Base-by-base conservation (phyloP, 2,329 filamentous ascomycete genomes). In the Aspergillus melleus region DNA sequence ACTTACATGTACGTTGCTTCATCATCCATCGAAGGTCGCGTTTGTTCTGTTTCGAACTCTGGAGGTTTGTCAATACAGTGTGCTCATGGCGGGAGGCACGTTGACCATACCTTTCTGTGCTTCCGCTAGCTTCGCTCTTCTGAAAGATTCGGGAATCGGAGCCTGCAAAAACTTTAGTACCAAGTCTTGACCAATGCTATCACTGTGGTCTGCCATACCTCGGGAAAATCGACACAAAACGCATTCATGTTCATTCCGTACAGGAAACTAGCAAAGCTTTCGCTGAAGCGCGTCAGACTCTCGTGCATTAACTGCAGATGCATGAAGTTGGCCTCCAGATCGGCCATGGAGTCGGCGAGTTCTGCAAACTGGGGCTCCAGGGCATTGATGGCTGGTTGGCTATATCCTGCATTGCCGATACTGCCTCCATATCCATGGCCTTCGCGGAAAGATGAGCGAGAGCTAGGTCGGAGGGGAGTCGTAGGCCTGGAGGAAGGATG, bases 221-320 rank as follows among this genome's bases (percentile, higher is more conserved):
- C 95, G 0, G 92, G 91, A 66, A 97, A 99, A 75, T 99, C 95
- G 32, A 98, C 93, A 75, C 94, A 98, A 74, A 98, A 99, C 1
- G 95, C 95, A 76, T 97, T 98, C 93, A 99, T 97, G 73, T 98
- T 98, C 74, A 99, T 77, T 2, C 95, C 95, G 70, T 98, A 99
- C 50, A 99, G 79, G 70, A 99, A 98, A 68, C 90, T 92, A 1
- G 92, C 92, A 76, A 99, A 99, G 72, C 90, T 96, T 82, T 99
- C 95, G 76, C 89, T 94, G 77, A 99, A 99, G 26, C 95, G 87
- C 24, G 91, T 87, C 66, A 99, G 78, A 70, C 91, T 96, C 80
- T 98, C 94, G 72, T 99, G 92, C 88, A 99, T 96, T 64, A 97
- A 81, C 76, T 98, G 94, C 66, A 99, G 88, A 74, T 97, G 92